These are phyloP conservation scores for Boletellus dicymbophilus DNA, from an alignment of 1,284 basidiomycete genomes.

Conservation along the genomic window DNA sequence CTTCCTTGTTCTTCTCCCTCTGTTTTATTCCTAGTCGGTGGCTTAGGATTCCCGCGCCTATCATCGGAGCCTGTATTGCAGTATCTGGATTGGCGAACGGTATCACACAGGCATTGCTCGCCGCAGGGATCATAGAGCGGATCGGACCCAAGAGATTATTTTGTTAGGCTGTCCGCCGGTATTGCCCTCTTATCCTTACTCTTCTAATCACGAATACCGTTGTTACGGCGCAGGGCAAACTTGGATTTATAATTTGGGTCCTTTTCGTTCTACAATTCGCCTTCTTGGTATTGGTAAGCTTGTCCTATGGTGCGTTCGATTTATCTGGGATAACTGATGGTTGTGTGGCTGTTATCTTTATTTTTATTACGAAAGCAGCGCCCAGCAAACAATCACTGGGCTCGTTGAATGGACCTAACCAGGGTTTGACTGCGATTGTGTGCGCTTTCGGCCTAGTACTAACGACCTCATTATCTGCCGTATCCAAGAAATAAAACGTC, in stretches of 20 bases:
- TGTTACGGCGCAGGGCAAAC: not conserved
- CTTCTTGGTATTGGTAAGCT: not conserved
- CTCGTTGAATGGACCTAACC: not conserved
- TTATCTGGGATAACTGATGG: not conserved
- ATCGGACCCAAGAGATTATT: not conserved
- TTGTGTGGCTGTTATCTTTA: not conserved
- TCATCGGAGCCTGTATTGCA: not conserved
- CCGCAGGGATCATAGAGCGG: not conserved
- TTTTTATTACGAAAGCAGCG: not conserved
- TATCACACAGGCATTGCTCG: not conserved
- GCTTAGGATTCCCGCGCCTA: not conserved
- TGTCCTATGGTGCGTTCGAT: not conserved
- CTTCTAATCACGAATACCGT: not conserved
- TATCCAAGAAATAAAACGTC: not conserved
- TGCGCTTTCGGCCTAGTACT: not conserved
- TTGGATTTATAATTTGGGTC: not conserved
- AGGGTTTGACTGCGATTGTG: not conserved
- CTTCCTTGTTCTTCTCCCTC: not conserved
- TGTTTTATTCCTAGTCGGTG: constrained; percentile 1
- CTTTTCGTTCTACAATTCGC: not conserved
- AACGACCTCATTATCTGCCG: not conserved
- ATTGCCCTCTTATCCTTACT: not conserved
- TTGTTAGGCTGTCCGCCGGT: not conserved
- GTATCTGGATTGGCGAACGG: not conserved
- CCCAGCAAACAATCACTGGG: not conserved